A percentile compares a stretch with the other conserved stretches of the same genome.
Conservation (phyloP, 108 stramenopile species). For the Epithemia pelagica region DNA sequence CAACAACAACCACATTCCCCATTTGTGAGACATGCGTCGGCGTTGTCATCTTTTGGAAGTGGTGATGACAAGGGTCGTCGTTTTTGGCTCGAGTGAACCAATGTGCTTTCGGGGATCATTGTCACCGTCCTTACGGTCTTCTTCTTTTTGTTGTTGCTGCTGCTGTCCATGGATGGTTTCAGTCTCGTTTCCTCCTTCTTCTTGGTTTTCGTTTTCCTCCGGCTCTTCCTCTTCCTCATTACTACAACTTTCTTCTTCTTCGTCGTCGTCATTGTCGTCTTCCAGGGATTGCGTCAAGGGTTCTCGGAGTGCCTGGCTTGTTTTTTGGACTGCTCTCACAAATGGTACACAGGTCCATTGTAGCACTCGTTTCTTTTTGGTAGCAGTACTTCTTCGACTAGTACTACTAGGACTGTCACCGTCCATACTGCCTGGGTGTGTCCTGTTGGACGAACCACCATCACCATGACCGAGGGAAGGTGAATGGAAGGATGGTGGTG, state of each 20-base stretch:
- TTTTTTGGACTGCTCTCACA: conserved; percentile 42
- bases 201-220: neutral
- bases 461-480: too few species aligned
- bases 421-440: neutral
- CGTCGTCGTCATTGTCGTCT: neutral
- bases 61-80: too few species aligned
- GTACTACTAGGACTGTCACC: neutral
- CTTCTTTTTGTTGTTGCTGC: too few species aligned
- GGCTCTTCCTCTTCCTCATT: neutral
- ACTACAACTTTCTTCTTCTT: neutral
- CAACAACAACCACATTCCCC: too few species aligned
- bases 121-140: too few species aligned
- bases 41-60: too few species aligned
- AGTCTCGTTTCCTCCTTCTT: too few species aligned
- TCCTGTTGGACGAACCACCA: too few species aligned
- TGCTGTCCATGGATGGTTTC: too few species aligned
- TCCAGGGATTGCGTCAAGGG: neutral
- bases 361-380: neutral
- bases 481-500: neutral
- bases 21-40: too few species aligned
- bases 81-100: too few species aligned
- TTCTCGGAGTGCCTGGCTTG: conserved; percentile 38
- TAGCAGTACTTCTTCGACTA: neutral
- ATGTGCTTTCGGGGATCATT: too few species aligned
- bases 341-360: conserved; percentile 29